Evolutionary conservation across 2,329 filamentous ascomycete genomes (phyloP), one percentile per base, ranked within the genome.

Genomic region (Alternaria infectoria): DNA sequence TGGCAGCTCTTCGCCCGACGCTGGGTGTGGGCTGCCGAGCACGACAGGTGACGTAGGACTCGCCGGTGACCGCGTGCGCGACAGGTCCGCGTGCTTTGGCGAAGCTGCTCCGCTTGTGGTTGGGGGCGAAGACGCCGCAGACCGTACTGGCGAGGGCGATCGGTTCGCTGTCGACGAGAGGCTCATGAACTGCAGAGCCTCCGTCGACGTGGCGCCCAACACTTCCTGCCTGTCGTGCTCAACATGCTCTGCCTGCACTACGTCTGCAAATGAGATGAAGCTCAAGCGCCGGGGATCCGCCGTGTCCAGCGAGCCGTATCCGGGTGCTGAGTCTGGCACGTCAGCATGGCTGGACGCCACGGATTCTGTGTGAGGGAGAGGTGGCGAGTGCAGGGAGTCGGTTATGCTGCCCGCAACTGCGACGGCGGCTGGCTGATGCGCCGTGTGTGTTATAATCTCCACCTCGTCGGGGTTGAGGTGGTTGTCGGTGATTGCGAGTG

Each of bases 201-300:
- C 91, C 30, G 49, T 58, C 10, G 71, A 65, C n/a, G 59, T 61
- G 15, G 59, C 64, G 8, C 69, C 70, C 55, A 74, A 57, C 28
- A 71, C 64, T 30, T 74, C 71, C 30, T 67, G 65, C 68, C 90
- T 85, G 69, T 86, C 89, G 50, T 87, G 85, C 40, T 89, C 87
- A 28, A 88, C 88, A 73, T 95, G 92, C 78, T 96, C 92, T 32
- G 90, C 87, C 77, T 97, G 93, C 44, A 98, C 93, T 10, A 98
- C 93, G 74, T 98, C 95, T 65, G 95, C 94, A 80, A 98, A 98
- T 8, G 93, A 97, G 77, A 98, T 97, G 82, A 98, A 98, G 78
- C 92, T 96, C 66, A 98, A 82, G 21, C 95, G 89, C 49, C 93
- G 90, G 17, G 96, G 88, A 73, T 97, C 94, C 50, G 88, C 86